Evolutionary conservation across 768 basidiomycete genomes (phyloP).

Genomic region (Trametes coccinea): DNA sequence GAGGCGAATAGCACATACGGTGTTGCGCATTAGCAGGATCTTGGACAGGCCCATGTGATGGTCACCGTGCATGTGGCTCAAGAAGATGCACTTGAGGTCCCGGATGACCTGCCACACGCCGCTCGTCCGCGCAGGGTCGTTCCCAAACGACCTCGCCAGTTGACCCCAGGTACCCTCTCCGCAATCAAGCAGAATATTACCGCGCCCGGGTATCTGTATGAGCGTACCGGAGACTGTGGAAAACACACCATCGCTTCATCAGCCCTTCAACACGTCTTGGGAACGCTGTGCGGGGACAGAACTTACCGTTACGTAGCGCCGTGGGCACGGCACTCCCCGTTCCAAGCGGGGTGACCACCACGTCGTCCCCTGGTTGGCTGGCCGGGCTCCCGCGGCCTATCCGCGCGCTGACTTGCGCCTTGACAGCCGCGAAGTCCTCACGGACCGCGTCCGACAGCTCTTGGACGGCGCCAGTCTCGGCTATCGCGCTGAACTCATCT

Average conservation of each 20-base stretch:
- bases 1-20: slow-evolving; percentile 44
- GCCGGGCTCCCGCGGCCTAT: not conserved
- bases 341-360: slow-evolving; percentile 76
- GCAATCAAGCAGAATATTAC: slow-evolving; percentile 79
- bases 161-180: slow-evolving; percentile 96
- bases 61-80: slow-evolving; percentile 91
- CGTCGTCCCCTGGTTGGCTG: slow-evolving; percentile 52
- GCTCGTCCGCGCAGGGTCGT: slow-evolving; percentile 34
- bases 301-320: slow-evolving; percentile 83
- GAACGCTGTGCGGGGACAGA: not conserved
- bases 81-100: slow-evolving; percentile 76
- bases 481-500: slow-evolving; percentile 34
- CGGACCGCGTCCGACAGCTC: slow-evolving; percentile 33
- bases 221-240: slow-evolving; percentile 73
- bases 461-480: slow-evolving; percentile 20
- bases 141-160: slow-evolving; percentile 74
- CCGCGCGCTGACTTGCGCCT: slow-evolving; percentile 32
- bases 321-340: slow-evolving; percentile 87
- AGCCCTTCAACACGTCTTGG: not conserved
- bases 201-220: slow-evolving; percentile 68
- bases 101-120: slow-evolving; percentile 62
- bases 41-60: slow-evolving; percentile 85
- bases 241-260: not conserved
- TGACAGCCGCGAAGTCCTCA: slow-evolving; percentile 43
- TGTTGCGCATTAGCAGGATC: slow-evolving; percentile 67